phyloP scores from a whole-genome alignment of 179 eudicot genomes.

The Silene vulgaris region DNA sequence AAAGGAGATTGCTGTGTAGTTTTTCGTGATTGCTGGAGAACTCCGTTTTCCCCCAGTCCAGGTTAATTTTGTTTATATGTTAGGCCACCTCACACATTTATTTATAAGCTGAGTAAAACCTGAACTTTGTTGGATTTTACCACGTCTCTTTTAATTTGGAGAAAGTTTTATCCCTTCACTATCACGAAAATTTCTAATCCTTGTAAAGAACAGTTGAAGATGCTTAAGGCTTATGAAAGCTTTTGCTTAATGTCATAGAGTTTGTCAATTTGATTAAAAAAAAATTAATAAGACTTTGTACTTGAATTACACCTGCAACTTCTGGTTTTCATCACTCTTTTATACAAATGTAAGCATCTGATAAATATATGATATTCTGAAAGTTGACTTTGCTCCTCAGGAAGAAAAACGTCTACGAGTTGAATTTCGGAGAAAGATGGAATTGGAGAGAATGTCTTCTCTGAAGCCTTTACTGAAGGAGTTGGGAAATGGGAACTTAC shows the following conservation, averaged over 20 bases:
- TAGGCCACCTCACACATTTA: not conserved
- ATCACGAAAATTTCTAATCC: not conserved
- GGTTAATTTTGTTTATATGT: conserved; percentile 6
- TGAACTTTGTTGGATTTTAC: not conserved
- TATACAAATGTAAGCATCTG: conserved; percentile 9
- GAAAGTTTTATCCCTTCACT: not conserved
- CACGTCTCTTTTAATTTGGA: not conserved
- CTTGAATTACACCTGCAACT: not conserved
- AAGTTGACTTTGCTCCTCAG: conserved; percentile 34
- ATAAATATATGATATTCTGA: conserved; percentile 13
- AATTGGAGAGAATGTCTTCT: conserved; percentile 70
- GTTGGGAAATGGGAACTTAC: conserved; percentile 56
- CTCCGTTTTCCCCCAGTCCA: not conserved
- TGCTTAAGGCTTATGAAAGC: not conserved
- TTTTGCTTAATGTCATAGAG: conserved; percentile 4
- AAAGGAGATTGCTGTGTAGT: too few species aligned
- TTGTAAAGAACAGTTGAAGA: not conserved
- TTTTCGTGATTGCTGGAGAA: not conserved
- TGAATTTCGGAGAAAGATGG: conserved; percentile 65
- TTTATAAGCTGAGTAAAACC: not conserved
- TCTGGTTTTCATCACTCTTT: not conserved
- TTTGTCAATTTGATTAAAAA: not conserved
- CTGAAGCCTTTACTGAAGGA: conserved; percentile 58
- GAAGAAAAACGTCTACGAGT: conserved; percentile 60
- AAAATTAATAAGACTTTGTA: not conserved